Evolutionary conservation across 2,329 filamentous ascomycete species (phyloP).

Genomic region (Phyllosticta paracitricarpa): DNA sequence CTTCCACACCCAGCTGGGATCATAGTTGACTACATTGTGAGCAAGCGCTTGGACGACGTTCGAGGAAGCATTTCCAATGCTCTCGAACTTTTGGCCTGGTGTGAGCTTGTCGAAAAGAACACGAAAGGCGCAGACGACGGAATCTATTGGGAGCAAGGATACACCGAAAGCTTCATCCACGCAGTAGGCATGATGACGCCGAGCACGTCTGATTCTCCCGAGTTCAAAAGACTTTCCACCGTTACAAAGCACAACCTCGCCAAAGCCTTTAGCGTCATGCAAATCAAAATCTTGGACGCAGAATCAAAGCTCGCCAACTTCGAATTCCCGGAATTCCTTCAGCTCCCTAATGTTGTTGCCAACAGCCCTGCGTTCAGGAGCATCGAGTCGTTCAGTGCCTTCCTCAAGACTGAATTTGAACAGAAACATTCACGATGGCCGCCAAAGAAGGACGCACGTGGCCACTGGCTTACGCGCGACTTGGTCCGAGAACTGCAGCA

Average conservation of each 20-base stretch:
- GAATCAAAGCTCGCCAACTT: constrained; percentile 53
- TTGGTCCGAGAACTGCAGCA: constrained; percentile 48
- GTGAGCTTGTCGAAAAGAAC: constrained; percentile 43
- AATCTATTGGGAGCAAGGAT: constrained; percentile 58
- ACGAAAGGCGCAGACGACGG: neutral
- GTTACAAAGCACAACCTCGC: constrained; percentile 56
- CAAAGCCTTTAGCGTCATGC: constrained; percentile 50
- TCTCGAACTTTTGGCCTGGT: constrained; percentile 54
- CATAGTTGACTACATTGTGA: constrained; percentile 51
- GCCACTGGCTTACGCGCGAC: constrained; percentile 49
- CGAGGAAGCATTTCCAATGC: constrained; percentile 51
- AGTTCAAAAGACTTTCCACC: constrained; percentile 50
- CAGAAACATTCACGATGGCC: constrained; percentile 53
- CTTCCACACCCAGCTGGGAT: constrained; percentile 40
- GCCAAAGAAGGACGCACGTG: constrained; percentile 28
- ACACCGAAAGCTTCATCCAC: constrained; percentile 58
- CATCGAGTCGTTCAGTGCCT: constrained; percentile 51
- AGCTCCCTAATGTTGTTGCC: constrained; percentile 21
- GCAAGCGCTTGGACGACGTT: constrained; percentile 53
- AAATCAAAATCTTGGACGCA: constrained; percentile 52
- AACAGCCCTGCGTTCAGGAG: constrained; percentile 40
- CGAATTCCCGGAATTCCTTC: constrained; percentile 53
- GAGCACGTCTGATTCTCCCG: constrained; percentile 39
- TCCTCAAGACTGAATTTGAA: constrained; percentile 50
- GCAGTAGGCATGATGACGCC: constrained; percentile 48